Conservation (phyloP, 169 alveolate genomes). For the Pseudocohnilembus persalinus region DNA sequence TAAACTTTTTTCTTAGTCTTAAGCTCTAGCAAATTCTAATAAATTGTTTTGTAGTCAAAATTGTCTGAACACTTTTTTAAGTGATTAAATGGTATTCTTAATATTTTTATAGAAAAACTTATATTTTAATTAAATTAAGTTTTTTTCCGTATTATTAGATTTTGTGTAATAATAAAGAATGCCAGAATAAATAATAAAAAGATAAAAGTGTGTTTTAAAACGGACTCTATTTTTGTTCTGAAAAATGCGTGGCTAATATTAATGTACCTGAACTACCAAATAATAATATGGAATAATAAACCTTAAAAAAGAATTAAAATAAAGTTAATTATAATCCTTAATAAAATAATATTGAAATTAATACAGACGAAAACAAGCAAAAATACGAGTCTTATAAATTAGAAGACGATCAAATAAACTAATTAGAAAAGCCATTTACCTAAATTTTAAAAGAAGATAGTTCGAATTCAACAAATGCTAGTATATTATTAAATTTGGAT, state of each 20-base stretch:
- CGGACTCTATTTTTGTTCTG: neutral
- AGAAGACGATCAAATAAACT: too few species aligned
- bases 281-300: too few species aligned
- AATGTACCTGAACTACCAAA: neutral
- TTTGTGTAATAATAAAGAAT: neutral
- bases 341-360: neutral
- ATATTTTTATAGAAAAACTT: too few species aligned
- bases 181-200: neutral
- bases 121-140: too few species aligned
- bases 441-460: too few species aligned
- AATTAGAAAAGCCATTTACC: neutral
- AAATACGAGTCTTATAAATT: too few species aligned
- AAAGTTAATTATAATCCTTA: too few species aligned
- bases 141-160: too few species aligned
- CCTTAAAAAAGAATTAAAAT: neutral
- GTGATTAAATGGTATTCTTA: too few species aligned
- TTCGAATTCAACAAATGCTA: neutral
- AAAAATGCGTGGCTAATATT: neutral
- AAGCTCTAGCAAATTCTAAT: neutral
- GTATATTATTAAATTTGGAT: too few species aligned
- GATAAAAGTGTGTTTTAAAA: neutral
- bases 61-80: neutral
- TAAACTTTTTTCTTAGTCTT: neutral
- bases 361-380: neutral
- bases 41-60: neutral